Percentiles rank a stretch among this genome's conserved stretches.
Evolutionary conservation across 1,284 basidiomycete species (phyloP).

Genomic region (Papiliotrema nemorosa): DNA sequence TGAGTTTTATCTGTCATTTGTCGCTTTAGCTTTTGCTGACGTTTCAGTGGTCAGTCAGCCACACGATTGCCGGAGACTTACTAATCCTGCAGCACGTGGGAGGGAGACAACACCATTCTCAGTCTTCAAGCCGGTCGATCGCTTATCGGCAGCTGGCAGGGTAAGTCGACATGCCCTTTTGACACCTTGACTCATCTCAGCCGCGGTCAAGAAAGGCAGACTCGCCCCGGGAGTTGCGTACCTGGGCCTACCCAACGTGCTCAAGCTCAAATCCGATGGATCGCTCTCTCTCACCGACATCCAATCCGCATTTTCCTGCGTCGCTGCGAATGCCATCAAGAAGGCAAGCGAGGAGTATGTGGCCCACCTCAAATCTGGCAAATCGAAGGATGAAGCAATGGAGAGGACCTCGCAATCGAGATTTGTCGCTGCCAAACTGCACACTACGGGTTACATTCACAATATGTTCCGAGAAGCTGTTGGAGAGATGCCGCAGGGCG

Average conservation of each 20-base stretch:
- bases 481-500: constrained; percentile 39
- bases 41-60: constrained; percentile 9
- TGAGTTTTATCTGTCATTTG: constrained; percentile 6
- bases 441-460: constrained; percentile 46
- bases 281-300: constrained; percentile 53
- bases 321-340: constrained; percentile 56
- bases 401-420: constrained; percentile 56
- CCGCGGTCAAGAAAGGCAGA: constrained; percentile 52
- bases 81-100: constrained; percentile 49
- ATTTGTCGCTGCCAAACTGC: constrained; percentile 56
- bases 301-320: constrained; percentile 53
- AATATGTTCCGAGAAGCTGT: constrained; percentile 48
- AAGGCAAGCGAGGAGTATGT: constrained; percentile 55
- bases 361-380: constrained; percentile 48
- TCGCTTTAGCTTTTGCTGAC: not conserved
- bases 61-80: no score
- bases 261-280: constrained; percentile 50
- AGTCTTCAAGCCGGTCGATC: constrained; percentile 56
- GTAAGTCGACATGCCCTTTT: constrained; percentile 11
- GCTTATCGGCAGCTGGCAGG: constrained; percentile 53
- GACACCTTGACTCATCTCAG: constrained; percentile 9
- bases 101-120: constrained; percentile 58
- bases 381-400: constrained; percentile 54
- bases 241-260: constrained; percentile 49
- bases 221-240: constrained; percentile 53